Conservation (phyloP, 225 moss, liverwort and hornwort species). For the Bryum argenteum region DNA sequence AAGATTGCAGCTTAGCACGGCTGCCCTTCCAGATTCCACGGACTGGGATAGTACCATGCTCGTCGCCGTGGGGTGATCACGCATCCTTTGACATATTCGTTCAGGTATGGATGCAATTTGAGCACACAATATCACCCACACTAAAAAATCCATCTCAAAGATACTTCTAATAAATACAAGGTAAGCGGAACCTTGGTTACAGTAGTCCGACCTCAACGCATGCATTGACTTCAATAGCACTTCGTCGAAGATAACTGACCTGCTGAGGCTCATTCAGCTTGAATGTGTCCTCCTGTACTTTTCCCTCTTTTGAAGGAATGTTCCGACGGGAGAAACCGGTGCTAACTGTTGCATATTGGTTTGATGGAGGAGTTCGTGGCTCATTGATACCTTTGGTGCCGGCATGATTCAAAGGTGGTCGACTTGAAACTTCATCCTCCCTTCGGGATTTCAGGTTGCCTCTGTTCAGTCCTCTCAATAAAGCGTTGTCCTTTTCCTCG, state of each 20-base stretch:
- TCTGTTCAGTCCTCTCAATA: conserved; percentile 51
- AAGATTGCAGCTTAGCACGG: conserved; percentile 20
- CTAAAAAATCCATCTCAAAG: conserved; percentile 16
- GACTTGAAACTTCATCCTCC: conserved; percentile 32
- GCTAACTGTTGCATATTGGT: conserved; percentile 24
- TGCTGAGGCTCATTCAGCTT: conserved; percentile 29
- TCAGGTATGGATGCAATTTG: conserved; percentile 10
- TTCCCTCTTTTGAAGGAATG: conserved; percentile 23
- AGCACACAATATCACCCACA: conserved; percentile 1
- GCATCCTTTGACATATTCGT: conserved; percentile 1
- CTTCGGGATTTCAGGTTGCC: conserved; percentile 12
- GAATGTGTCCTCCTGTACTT: conserved; percentile 19
- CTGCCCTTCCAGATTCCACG: conserved; percentile 17
- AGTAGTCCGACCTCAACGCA: neutral
- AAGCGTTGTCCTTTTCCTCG: conserved; percentile 70
- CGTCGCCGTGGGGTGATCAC: neutral
- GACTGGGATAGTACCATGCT: neutral
- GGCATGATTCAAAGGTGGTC: conserved; percentile 19
- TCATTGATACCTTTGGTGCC: conserved; percentile 20
- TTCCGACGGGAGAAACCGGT: conserved; percentile 17
- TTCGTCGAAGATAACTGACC: conserved; percentile 38
- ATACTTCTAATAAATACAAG: neutral
- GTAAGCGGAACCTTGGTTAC: neutral
- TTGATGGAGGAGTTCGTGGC: conserved; percentile 22
- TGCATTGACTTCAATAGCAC: conserved; percentile 14